Percentiles rank a stretch among this genome's conserved stretches.
Conservation (phyloP, 495 filamentous ascomycete species). For the Xanthoparmelia taractica region DNA sequence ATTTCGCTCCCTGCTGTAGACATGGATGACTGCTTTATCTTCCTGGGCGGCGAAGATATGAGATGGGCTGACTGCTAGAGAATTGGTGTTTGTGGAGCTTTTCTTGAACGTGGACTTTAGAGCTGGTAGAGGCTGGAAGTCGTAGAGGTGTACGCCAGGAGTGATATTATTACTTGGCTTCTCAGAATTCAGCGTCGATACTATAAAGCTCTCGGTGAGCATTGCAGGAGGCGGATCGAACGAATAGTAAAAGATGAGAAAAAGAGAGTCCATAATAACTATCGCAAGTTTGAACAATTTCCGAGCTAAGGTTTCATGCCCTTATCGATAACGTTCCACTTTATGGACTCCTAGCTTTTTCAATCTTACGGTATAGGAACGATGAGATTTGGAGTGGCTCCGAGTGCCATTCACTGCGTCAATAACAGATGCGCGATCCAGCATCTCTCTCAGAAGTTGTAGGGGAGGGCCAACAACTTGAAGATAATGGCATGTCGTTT, state of each 20-base stretch:
- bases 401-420: no score
- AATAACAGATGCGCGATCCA: background rate
- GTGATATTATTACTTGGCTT: slow-evolving; percentile 57
- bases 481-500: no score
- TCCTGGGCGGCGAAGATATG: slow-evolving; percentile 88
- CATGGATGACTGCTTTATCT: slow-evolving; percentile 85
- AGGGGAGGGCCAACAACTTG: background rate
- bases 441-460: background rate
- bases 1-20: slow-evolving; percentile 74
- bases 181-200: slow-evolving; percentile 57
- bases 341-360: no score
- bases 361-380: no score
- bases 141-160: slow-evolving; percentile 73
- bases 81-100: slow-evolving; percentile 69
- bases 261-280: no score
- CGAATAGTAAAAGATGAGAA: no score
- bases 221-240: slow-evolving; percentile 34
- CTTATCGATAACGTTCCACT: slow-evolving; percentile 12
- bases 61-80: slow-evolving; percentile 69
- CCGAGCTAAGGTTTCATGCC: background rate
- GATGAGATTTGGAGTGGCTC: no score
- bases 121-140: slow-evolving; percentile 63
- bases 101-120: slow-evolving; percentile 82
- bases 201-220: slow-evolving; percentile 76
- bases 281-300: no score